A percentile compares a stretch with the other conserved stretches of the same genome.
Conservation (phyloP, 164 flowering plant species). For the Tetrastigma voinierianum region DNA sequence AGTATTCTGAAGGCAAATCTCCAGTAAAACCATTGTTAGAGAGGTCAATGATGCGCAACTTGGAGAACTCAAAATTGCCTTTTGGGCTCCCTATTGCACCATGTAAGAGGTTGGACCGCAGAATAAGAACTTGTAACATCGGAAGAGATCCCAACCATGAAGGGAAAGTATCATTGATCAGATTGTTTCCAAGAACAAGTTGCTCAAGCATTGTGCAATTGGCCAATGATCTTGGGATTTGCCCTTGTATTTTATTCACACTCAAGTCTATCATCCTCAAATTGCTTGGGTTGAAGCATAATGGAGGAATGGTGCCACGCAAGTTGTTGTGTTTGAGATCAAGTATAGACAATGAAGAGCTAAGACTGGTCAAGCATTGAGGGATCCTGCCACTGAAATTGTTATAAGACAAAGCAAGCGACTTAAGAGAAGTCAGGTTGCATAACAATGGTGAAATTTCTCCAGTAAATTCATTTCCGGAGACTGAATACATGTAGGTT, state of each 20-base stretch:
- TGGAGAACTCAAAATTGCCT: no score
- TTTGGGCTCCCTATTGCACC: no score
- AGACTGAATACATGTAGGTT: not conserved
- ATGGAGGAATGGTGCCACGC: slow-evolving; percentile 11
- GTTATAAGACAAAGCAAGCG: slow-evolving; percentile 20
- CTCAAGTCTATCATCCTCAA: slow-evolving; percentile 8
- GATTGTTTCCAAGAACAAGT: slow-evolving; percentile 13
- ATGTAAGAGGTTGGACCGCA: slow-evolving; percentile 12
- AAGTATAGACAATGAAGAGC: slow-evolving; percentile 4
- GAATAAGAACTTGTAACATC: slow-evolving; percentile 7
- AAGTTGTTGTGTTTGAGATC: slow-evolving; percentile 10
- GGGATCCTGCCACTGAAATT: slow-evolving; percentile 20
- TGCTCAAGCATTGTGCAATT: slow-evolving; percentile 10
- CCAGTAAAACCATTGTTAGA: no score
- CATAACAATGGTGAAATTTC: slow-evolving; percentile 14
- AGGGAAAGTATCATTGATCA: slow-evolving; percentile 17
- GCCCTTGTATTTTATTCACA: slow-evolving; percentile 11
- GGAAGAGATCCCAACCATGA: slow-evolving; percentile 15
- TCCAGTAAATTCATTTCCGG: slow-evolving; percentile 14
- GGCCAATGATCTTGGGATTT: slow-evolving; percentile 10
- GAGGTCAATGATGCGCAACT: no score
- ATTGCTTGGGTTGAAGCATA: not conserved
- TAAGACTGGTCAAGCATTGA: slow-evolving; percentile 13
- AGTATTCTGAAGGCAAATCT: no score
- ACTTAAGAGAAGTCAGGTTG: not conserved